Base-by-base conservation (phyloP, 352 stramenopile genomes). In the Phytophthora hibernalis region DNA sequence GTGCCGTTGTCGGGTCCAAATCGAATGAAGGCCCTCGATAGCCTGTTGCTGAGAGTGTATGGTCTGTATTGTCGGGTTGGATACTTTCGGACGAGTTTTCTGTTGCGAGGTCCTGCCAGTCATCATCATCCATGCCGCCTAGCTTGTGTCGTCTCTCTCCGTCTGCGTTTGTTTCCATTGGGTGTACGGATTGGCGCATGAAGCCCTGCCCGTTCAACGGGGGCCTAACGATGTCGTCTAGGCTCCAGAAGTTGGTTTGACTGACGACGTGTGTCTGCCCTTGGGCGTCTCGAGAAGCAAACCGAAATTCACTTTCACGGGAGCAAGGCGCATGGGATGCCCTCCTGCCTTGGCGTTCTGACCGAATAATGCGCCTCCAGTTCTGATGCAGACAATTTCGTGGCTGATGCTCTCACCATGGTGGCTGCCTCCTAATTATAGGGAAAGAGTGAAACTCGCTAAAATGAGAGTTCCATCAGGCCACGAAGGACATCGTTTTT, bases 101-200 rank as follows among this genome's bases (percentile, higher is more conserved):
- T 16, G 63, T 72, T 60, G 70, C 72, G 33, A 72, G 44, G 6
- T 82, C 68, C 12, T 72, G 59, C 54, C 45, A 68, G 20, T 65
- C 66, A 62, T 72, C 55, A 35, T 70, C 56, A 44, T 65, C 64
- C 56, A 47, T 51, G 37, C 28, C 60, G 7, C n/a, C n/a, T n/a
- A 70, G 11, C 49, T 70, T 74, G 53, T 38, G 22, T 54, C 53
- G 38, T 22, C 21, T 42, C 13, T 59, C 52, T 49, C 61, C 54
- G 47, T 70, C 53, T 67, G 44, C 55, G 12, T 50, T 59, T 53
- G 38, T 21, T 53, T 77, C 68, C 72, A 93, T 91, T 33, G 82
- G 84, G 68, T 93, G 78, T 49, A 92, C 82, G 43, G 82, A 79
- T 68, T 87, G 81, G 28, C 70, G 78, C 59, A 85, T 89, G 51